Evolutionary conservation across 805 yeast species (phyloP), one percentile per base, ranked within the genome.

Genomic region (Saccharomyces paradoxus): DNA sequence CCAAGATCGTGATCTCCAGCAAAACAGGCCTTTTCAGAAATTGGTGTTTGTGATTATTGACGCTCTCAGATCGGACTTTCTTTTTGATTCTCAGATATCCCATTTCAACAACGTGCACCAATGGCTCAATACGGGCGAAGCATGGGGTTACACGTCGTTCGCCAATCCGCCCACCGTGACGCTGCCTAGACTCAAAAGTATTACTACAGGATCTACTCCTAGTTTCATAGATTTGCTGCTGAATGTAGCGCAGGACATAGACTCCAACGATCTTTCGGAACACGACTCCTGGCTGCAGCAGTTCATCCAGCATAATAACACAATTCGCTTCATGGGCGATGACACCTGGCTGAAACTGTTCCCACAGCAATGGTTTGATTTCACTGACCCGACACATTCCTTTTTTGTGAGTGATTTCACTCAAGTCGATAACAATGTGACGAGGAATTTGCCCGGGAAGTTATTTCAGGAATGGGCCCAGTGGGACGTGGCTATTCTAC

Each of bases 151-250:
- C 68, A 94, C 99, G 0, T 96, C 96, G 0, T 87, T 77, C 67
- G 85, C 97, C 1, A 87, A 87, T 59, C 98, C 99, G 1, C 99
- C 99, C 2, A 94, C 99, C 0, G 99, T 94, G 9, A 94, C 99
- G 0, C 74, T 94, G 41, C 99, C 99, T 0, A 78, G 99, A 56
- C 74, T 94, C 51, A 94, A 94, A 70, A 97, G 96, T 8, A 80
- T 91, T 26, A 88, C 97, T 0, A 89, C 97, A 0, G 99, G 99
- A 0, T 87, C 97, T 0, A 85, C 97, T 0, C 97, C 99, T 0
- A 90, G 83, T 64, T 94, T 94, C 63, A 75, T 94, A 50, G 99
- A 94, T 71, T 98, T 98, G 0, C 89, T 94, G 26, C 75, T 94
- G 51, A 94, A 94, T 63, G 87, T 94, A 29, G 96, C 96, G 1